Base-by-base conservation (phyloP, 192 early-diverging fungal species). In the Mortierella hygrophila region DNA sequence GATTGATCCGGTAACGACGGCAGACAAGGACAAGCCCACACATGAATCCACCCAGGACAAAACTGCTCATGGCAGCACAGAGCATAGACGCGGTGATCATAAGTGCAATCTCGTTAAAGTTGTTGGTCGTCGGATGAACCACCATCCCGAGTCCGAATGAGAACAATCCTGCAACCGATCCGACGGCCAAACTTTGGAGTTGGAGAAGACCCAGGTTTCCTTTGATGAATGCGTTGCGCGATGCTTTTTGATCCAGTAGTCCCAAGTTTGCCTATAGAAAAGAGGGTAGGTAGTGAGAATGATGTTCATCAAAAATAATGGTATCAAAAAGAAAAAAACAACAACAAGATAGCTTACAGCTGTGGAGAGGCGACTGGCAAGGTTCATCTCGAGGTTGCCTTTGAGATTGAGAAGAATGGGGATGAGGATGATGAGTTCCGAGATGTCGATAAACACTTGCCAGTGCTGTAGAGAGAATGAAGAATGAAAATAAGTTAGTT, bases 301-400 rank as follows among this genome's bases (percentile, higher is more conserved):
- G 11, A 68, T 38, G 23, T 21, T 54, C 6, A 26, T n/a, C 26
- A 29, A 0, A 4, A 2, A 3, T 16, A 32, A 29, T 13, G 3
- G 70, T 42, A 38, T 8, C 9, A 38, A 13, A 4, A 15, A n/a
- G 15, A 9, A 9, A 41, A 29, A 26, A 70, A 15, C 13, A 71
- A 82, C 0, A 10, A 26, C 10, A 29, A 26, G 9, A 47, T 55
- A 13, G 37, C 87, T 93, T 87, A 95, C 89, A 76, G 90, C 92
- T 13, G 97, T 97, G 3, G 96, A 95, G 26, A 98, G 89, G 11
- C 97, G 92, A n/a, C 97, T 93, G 9, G 96, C 95, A 73, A 98
- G 91, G 70, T 96, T 98, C 91, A 97, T 95, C 82, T 98, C 97
- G 20, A 97, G 91, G 87, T 97, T 98, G 74, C 97, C 96, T 77